Base-by-base conservation (phyloP, 2,329 filamentous ascomycete genomes). In the Aureobasidium zeae region DNA sequence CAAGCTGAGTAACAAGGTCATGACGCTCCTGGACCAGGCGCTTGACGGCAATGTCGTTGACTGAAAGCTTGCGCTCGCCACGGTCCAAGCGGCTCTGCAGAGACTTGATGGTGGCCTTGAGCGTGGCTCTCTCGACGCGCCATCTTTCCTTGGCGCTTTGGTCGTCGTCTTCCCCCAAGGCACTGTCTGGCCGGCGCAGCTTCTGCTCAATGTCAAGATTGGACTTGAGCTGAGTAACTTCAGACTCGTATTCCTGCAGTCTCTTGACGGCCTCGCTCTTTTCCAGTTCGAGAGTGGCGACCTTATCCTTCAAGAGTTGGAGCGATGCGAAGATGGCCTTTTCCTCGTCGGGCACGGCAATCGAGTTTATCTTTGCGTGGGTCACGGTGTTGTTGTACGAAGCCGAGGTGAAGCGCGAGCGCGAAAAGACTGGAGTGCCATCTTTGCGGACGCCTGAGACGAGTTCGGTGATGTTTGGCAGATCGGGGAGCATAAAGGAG, bases 11-110 rank as follows among this genome's bases (percentile, higher is more conserved):
- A 36, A 81, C 67, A 26, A 81, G 73, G 34, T 77, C 75, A 51
- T 84, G 79, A 21, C 78, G 73, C 59, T 85, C 81, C 21, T 74
- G 69, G 3, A 70, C 69, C 30, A 83, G 62, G 3, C 77, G 73
- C 49, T 80, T 74, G 47, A 74, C 77, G 49, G 78, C 73, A 41
- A 79, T 77, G 38, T 82, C 76, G 25, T 72, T 69, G n/a, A 76
- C 68, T 48, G 72, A 76, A 17, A 74, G 65, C 55, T 80, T 80
- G 32, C 74, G 74, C 44, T 78, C 76, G 26, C 74, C 70, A 50
- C 79, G 71, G 47, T 81, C 76, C 1, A 84, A 64, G 12, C 74
- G 76, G 6, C 71, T 65, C 53, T 81, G 74, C 26, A 83, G 63
- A 15, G 75, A 69, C 34, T 74, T 69, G 31, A 83, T 65, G 53